phyloP scores from a whole-genome alignment of 225 moss, liverwort and hornwort genomes.

The Thuidium tamariscinum region DNA sequence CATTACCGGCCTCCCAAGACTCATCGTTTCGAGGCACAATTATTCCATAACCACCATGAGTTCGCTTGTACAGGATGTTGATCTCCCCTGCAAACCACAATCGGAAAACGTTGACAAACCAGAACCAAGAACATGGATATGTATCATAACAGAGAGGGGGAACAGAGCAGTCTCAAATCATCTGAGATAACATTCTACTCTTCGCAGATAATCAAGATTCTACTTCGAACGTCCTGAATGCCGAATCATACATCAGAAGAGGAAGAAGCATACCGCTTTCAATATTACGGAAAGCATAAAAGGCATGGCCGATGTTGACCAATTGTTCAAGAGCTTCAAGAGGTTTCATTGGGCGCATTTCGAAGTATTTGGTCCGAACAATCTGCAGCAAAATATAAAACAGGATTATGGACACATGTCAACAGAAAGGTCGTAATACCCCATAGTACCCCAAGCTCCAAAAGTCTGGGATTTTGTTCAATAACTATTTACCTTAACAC shows the following conservation, averaged over 20 bases:
- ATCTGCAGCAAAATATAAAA: constrained; percentile 21
- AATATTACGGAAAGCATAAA: constrained; percentile 77
- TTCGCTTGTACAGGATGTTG: constrained; percentile 85
- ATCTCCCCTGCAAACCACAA: constrained; percentile 51
- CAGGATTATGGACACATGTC: neutral
- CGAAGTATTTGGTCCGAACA: constrained; percentile 86
- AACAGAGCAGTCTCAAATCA: neutral
- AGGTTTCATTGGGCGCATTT: constrained; percentile 80
- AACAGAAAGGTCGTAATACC: neutral
- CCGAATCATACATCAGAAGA: neutral
- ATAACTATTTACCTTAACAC: neutral
- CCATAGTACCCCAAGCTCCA: neutral
- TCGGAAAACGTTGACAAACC: neutral
- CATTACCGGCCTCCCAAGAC: constrained; percentile 47
- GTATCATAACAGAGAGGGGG: neutral
- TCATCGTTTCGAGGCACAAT: constrained; percentile 75
- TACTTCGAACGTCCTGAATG: neutral
- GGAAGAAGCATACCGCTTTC: constrained; percentile 55
- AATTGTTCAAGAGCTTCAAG: constrained; percentile 74
- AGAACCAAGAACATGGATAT: neutral
- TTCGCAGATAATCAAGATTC: neutral
- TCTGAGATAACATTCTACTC: neutral
- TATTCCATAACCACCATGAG: constrained; percentile 83
- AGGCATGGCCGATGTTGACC: constrained; percentile 79
- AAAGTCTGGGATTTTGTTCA: neutral